These are phyloP conservation scores for Trichosporon ovoides DNA, from an alignment of 1,284 basidiomycete genomes.

Conservation along the genomic window DNA sequence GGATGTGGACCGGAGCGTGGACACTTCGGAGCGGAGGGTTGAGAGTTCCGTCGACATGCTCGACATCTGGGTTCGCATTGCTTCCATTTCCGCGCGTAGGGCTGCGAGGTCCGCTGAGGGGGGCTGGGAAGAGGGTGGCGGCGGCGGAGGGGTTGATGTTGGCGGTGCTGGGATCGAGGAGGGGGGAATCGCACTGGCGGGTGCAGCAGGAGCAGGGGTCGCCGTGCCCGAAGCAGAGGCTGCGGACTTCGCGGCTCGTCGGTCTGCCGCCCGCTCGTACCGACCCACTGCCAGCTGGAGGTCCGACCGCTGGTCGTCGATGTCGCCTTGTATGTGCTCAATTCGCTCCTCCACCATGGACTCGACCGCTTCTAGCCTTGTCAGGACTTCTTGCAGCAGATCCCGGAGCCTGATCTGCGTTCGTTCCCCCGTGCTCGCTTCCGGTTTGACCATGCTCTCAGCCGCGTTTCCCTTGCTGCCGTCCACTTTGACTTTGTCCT, in stretches of 20 bases:
- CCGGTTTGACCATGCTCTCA: background rate
- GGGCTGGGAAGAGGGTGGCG: too few species aligned
- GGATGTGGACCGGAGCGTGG: too few species aligned
- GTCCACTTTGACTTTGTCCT: background rate
- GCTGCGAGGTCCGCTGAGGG: too few species aligned
- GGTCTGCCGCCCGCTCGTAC: background rate
- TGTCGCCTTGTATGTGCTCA: background rate
- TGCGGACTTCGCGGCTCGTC: background rate
- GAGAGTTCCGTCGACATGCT: too few species aligned
- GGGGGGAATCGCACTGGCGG: too few species aligned
- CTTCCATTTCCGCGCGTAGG: too few species aligned
- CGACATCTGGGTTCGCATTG: too few species aligned
- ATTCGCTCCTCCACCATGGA: background rate
- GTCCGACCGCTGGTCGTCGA: background rate
- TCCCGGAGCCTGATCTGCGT: background rate
- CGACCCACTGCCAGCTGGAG: background rate
- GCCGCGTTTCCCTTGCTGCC: background rate
- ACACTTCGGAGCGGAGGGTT: too few species aligned
- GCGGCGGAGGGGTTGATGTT: too few species aligned
- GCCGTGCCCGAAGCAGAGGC: background rate
- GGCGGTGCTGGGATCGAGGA: too few species aligned
- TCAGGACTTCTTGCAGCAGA: background rate
- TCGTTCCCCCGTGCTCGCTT: too few species aligned
- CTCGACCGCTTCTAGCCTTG: slow-evolving; percentile 2
- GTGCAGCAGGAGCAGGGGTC: background rate